Base-by-base conservation (phyloP, 2,329 filamentous ascomycete genomes). In the Apiospora arundinis region DNA sequence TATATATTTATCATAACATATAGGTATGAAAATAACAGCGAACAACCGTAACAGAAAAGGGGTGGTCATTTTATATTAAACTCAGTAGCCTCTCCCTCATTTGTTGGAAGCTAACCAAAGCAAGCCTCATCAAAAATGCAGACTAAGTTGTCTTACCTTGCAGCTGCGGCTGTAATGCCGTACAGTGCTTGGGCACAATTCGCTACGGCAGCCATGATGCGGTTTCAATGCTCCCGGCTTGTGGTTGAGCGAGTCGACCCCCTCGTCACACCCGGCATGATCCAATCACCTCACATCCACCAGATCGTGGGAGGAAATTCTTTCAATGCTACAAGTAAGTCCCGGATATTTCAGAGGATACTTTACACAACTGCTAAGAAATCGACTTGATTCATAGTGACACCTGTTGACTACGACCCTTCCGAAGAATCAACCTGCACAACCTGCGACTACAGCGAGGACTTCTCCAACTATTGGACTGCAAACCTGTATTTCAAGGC, bases 211-310 rank as follows among this genome's bases (percentile, higher is more conserved):
- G 67, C 42, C 37, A 69, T 81, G 75, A 81, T 81, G 77, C 79
- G 80, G 63, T 81, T 81, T 71, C 79, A 78, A 37, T 81, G 80
- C 76, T 81, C 79, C 12, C 79, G 80, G 73, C 78, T 81, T 68
- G 78, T 78, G 60, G 78, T 81, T 71, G 79, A 81, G 73, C 77
- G 79, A 28, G 74, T 79, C 67, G 78, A 80, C 71, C 78, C 77
- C 18, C 74, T 80, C 25, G 78, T 78, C 48, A 75, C 78, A 71
- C 77, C 77, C 8, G 78, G 78, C 67, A 77, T 75, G 71, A 70
- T 75, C 70, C 78, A 77, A 14, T 80, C 78, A 45, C 74, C 78
- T n/a, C 78, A 80, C 72, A 78, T 80, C 74, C 78, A 79, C 65
- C 77, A 80, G 72, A 72, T 80, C 68, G 76, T 80, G 67, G 78